Evolutionary conservation across 2,329 filamentous ascomycete species (phyloP), one percentile per base, ranked within the genome.

Genomic region (Calonectria fujianensis): DNA sequence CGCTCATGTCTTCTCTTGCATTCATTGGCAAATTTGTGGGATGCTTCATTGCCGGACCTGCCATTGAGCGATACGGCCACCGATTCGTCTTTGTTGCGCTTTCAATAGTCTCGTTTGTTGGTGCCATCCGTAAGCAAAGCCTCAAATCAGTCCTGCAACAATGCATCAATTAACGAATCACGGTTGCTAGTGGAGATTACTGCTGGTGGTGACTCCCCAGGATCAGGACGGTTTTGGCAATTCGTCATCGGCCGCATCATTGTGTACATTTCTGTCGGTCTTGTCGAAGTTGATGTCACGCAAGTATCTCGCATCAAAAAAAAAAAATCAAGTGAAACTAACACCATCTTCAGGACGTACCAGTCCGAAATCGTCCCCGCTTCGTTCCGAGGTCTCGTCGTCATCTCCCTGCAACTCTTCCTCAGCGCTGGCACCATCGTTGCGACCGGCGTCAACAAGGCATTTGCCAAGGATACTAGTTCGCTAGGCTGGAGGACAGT

Each of bases 331-430:
- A 37, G n/a, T 10, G 7, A 35, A 39, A 7, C 48, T 54, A 39
- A 67, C 29, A 16, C 4, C 4, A 29, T 20, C 1, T 52, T 39
- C 24, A 73, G 71, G 3, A 73, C 71, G 13, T 73, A 73, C 9
- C 71, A 73, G 18, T 59, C 71, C 27, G 71, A 73, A 20, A 73
- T 73, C 48, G 71, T 73, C 32, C 71, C 71, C 10, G 71, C 71
- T 11, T 50, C 71, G n/a, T 69, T 73, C 29, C 71, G 71, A 27
- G 71, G 71, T 13, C 32, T 73, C 9, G 71, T 73, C 24, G 71
- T 73, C 29, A 59, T 73, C 32, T 73, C 71, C n/a, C 65, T 73
- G 6, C 71, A 69, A 20, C 54, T 73, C 2, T 73, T 73, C 45
- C 71, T 73, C 18, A 73, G 35, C 27, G 71, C 71, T 27, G 71